Evolutionary conservation across 768 basidiomycete species (phyloP), one percentile per base, ranked within the genome.

Genomic region (Pleurotus eryngii): DNA sequence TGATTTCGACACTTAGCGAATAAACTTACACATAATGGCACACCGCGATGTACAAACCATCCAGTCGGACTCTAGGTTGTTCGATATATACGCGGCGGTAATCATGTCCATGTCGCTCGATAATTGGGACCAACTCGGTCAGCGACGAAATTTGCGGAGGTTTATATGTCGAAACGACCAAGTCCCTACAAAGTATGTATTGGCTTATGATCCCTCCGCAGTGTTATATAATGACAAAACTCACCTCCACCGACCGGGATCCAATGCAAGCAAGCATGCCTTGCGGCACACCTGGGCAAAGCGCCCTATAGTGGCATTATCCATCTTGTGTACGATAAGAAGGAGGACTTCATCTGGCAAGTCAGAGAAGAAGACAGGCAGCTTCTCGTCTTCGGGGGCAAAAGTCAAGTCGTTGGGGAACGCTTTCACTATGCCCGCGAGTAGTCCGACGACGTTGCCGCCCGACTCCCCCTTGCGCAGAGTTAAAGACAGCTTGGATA

Each of bases 21-120:
- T n/a, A 26, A 50, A 70, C 84, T 59, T 68, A 90, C 90, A 87
- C 75, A 63, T 92, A 96, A 69, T 94, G 93, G 65, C 93, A 95
- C 17, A 91, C 89, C 18, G 92, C 87, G 51, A 97, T 95, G 68
- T 96, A 96, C 8, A 93, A 86, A 1, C 95, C 95, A 59, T 96
- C 95, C 60, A 88, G 68, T 39, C 95, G 84, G 48, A 96, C 69
- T 47, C 95, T 82, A 12, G 93, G 92, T 57, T 92, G 89, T 69
- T 94, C 89, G 43, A 96, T 81, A 68, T 83, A 92, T 7, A 90
- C 72, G 17, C 85, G 85, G 39, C 95, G 81, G 72, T 84, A 94
- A 67, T 92, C 84, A 49, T 74, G 79, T 48, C 70, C 67, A 67
- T 84, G 85, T n/a, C 70, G 71, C 18, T 77, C 70, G 11, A 84